Conservation (phyloP, 306 rosid species). For the Trifolium subterraneum region DNA sequence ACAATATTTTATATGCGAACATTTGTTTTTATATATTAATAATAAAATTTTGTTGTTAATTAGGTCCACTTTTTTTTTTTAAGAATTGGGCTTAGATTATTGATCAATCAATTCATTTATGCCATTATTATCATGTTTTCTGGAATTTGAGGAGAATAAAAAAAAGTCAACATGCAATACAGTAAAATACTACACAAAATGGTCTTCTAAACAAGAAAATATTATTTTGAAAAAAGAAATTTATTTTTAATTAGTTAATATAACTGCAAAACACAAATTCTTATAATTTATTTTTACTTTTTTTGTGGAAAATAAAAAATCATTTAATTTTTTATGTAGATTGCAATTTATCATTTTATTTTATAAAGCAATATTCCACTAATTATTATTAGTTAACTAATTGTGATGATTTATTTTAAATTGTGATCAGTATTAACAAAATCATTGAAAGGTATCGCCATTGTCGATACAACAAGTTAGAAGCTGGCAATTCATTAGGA, state of each 20-base stretch:
- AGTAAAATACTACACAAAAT: too few species aligned
- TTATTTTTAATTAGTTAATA: too few species aligned
- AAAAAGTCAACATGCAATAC: not conserved
- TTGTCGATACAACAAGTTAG: conserved; percentile 50
- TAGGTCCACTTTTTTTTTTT: too few species aligned
- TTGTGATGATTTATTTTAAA: not conserved
- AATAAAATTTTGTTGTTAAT: not conserved
- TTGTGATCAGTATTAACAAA: conserved; percentile 53
- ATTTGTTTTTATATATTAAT: too few species aligned
- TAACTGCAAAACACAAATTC: too few species aligned
- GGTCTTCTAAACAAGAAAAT: not conserved
- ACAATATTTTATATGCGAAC: too few species aligned
- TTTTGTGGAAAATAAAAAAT: too few species aligned
- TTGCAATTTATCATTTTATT: not conserved
- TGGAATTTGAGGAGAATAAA: not conserved
- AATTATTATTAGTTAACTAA: not conserved
- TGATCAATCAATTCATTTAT: not conserved
- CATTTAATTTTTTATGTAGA: too few species aligned
- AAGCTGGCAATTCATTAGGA: conserved; percentile 40
- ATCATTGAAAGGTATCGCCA: conserved; percentile 74
- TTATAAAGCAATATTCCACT: not conserved
- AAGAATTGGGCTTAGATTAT: not conserved
- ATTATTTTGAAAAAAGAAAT: too few species aligned
- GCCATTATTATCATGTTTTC: not conserved
- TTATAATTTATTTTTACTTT: too few species aligned